Evolutionary conservation across 83 land plant genomes (phyloP).

Genomic region (Diphasiastrum complanatum): DNA sequence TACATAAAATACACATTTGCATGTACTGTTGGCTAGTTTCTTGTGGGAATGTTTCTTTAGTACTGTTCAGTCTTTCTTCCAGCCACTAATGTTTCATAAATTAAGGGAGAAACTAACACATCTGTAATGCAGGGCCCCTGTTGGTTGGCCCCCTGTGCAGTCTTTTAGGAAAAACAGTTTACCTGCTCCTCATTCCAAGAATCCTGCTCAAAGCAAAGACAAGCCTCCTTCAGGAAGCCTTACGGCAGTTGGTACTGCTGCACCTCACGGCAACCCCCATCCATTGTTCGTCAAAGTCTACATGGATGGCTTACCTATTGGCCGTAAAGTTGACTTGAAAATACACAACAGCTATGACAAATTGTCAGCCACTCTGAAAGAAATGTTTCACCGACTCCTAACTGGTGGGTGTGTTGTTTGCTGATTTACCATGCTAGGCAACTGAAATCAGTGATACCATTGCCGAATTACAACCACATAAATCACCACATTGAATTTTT

Average conservation of each 20-base stretch:
- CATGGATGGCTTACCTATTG: constrained; percentile 25
- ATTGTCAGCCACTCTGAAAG: constrained; percentile 16
- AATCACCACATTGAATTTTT: too few relatives aligned
- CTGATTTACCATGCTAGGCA: too few relatives aligned
- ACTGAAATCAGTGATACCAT: too few relatives aligned
- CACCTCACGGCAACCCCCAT: neutral
- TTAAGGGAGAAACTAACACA: too few relatives aligned
- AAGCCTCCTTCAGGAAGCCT: neutral
- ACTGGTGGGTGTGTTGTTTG: constrained; percentile 1
- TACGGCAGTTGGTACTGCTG: neutral
- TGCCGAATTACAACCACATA: too few relatives aligned
- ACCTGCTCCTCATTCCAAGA: neutral
- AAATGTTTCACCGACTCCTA: constrained; percentile 18
- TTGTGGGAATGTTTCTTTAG: too few relatives aligned
- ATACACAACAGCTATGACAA: constrained; percentile 21
- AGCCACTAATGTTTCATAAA: too few relatives aligned
- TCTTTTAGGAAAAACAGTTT: constrained; percentile 15
- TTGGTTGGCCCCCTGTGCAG: constrained; percentile 29
- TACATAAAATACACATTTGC: too few relatives aligned
- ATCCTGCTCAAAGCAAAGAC: neutral
- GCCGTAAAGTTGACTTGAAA: constrained; percentile 26
- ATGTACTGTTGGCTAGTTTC: too few relatives aligned
- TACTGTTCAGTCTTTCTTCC: too few relatives aligned
- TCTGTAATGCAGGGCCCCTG: too few relatives aligned
- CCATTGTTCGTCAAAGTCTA: constrained; percentile 32